Conservation (phyloP, 2,329 filamentous ascomycete genomes). For the Penicillium expansum region DNA sequence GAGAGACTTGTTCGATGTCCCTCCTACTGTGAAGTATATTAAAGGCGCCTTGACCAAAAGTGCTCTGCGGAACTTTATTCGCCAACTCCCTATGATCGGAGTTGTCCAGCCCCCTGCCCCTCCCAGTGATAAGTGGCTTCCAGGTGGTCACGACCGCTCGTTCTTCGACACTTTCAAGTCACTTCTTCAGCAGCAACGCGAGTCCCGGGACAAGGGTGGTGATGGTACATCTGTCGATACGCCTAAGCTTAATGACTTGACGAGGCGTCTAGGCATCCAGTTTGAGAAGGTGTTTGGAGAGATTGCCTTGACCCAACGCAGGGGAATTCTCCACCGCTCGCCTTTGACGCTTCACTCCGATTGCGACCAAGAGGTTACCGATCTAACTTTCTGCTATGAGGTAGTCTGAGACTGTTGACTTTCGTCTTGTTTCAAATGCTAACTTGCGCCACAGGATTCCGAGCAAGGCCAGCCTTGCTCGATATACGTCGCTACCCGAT, state of each 20-base stretch:
- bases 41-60: slow-evolving; percentile 66
- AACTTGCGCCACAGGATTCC: slow-evolving; percentile 19
- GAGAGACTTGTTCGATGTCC: slow-evolving; percentile 71
- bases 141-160: slow-evolving; percentile 36
- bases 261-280: slow-evolving; percentile 56
- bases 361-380: slow-evolving; percentile 42
- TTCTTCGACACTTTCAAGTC: slow-evolving; percentile 50
- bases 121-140: slow-evolving; percentile 44
- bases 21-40: slow-evolving; percentile 74
- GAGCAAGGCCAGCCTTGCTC: slow-evolving; percentile 28
- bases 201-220: slow-evolving; percentile 48
- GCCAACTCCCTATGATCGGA: slow-evolving; percentile 38
- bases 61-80: slow-evolving; percentile 60
- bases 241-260: slow-evolving; percentile 63
- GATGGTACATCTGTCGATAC: slow-evolving; percentile 52
- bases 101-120: slow-evolving; percentile 36
- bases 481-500: slow-evolving; percentile 36
- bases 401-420: slow-evolving; percentile 25
- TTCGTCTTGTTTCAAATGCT: neutral
- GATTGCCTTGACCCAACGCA: slow-evolving; percentile 67
- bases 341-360: slow-evolving; percentile 48
- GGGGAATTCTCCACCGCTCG: slow-evolving; percentile 66
- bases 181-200: slow-evolving; percentile 51
- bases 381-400: slow-evolving; percentile 58
- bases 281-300: slow-evolving; percentile 62